phyloP scores from a whole-genome alignment of 176 grass and related monocot genomes.

The Oryza glumipatula region DNA sequence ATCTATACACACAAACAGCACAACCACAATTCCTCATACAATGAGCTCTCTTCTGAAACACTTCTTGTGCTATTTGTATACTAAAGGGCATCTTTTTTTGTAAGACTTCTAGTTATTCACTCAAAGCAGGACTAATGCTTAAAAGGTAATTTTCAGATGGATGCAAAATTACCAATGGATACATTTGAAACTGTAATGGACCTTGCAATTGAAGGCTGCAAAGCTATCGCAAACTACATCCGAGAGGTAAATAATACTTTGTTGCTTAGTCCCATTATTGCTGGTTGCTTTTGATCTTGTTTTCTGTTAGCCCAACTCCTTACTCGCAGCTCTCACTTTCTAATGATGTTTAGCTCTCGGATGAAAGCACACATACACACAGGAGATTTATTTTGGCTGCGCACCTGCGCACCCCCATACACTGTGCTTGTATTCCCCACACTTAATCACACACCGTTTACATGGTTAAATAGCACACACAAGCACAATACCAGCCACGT shows the following conservation, averaged over 20 bases:
- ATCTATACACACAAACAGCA: constrained; percentile 2
- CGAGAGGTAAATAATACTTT: constrained; percentile 56
- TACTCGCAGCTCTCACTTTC: too few relatives aligned
- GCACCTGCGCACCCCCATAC: too few relatives aligned
- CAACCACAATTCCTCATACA: neutral
- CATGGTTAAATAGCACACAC: too few relatives aligned
- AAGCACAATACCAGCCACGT: too few relatives aligned
- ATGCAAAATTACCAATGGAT: constrained; percentile 85
- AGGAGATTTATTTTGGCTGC: too few relatives aligned
- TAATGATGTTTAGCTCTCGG: too few relatives aligned
- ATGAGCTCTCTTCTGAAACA: constrained; percentile 25
- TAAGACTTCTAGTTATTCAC: constrained; percentile 19
- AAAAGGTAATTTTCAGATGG: constrained; percentile 64
- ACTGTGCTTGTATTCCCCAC: too few relatives aligned
- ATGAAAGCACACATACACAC: too few relatives aligned
- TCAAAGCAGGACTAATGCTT: constrained; percentile 33
- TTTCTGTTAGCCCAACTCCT: neutral
- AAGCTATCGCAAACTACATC: constrained; percentile 84
- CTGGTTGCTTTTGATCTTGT: neutral
- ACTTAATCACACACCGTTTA: too few relatives aligned
- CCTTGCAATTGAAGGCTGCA: constrained; percentile 95
- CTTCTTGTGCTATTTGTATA: neutral
- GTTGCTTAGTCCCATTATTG: constrained; percentile 16
- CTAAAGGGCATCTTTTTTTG: constrained; percentile 9
- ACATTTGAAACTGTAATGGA: constrained; percentile 96